Conservation (phyloP, 352 stramenopile genomes). For the Pythium insidiosum region DNA sequence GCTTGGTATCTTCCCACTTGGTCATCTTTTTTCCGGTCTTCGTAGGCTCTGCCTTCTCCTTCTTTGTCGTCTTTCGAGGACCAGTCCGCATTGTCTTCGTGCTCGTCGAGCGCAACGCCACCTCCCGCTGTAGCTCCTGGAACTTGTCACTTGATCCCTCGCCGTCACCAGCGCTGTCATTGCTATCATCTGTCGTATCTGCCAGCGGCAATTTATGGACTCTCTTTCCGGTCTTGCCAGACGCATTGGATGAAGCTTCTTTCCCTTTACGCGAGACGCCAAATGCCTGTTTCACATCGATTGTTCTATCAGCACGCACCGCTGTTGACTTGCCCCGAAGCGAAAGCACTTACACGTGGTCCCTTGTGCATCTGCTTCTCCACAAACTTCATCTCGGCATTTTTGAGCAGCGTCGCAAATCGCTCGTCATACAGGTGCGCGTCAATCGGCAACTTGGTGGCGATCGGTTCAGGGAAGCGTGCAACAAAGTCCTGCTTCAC, state of each 20-base stretch:
- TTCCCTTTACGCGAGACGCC: constrained; percentile 63
- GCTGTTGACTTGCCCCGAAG: neutral
- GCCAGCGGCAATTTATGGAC: constrained; percentile 30
- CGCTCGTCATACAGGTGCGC: constrained; percentile 81
- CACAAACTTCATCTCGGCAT: constrained; percentile 57
- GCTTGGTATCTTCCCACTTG: constrained; percentile 80
- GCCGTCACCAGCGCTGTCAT: constrained; percentile 34
- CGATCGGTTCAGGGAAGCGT: constrained; percentile 69
- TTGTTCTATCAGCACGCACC: too few relatives aligned
- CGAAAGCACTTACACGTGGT: constrained; percentile 26
- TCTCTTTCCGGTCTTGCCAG: constrained; percentile 47
- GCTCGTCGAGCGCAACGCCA: constrained; percentile 28
- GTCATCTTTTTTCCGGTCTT: constrained; percentile 73
- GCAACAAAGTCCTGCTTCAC: constrained; percentile 82
- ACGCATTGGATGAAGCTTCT: constrained; percentile 31
- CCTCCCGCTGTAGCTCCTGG: constrained; percentile 45
- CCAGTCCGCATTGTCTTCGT: constrained; percentile 58
- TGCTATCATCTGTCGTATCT: constrained; percentile 65
- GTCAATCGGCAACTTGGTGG: constrained; percentile 53
- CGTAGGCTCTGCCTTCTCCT: constrained; percentile 55
- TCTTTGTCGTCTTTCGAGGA: constrained; percentile 40
- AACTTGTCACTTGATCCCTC: constrained; percentile 50
- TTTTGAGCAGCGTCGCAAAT: constrained; percentile 76
- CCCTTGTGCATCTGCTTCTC: constrained; percentile 51
- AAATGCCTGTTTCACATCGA: constrained; percentile 50